Base-by-base conservation (phyloP, 805 yeast species). In the Sugiyamaella qingdaonensis region DNA sequence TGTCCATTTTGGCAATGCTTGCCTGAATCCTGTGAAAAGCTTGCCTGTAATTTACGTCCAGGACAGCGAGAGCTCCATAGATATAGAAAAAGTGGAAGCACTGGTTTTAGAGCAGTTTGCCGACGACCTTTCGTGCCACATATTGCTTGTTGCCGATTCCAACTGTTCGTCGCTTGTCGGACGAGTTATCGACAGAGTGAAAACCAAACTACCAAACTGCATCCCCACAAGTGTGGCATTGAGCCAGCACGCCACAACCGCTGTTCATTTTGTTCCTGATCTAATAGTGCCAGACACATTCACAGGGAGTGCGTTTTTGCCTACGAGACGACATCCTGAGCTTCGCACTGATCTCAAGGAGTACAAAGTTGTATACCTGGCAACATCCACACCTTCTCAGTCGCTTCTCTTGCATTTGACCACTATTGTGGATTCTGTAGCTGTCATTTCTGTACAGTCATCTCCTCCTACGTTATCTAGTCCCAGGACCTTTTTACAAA, bases 1-100 rank as follows among this genome's bases (percentile, higher is more conserved):
- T 29, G 82, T 91, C 1, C 99, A 94, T 69, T 88, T 91, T 68
- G 99, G 99, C 2, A 95, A 89, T 65, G 92, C 98, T 0, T 94
- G 99, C 68, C 69, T 94, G 64, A 90, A 86, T 60, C 86, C 90
- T 0, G 82, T 88, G 4, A 82, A 80, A 44, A 80, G 80, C 43
- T 65, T 88, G n/a, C 82, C 86, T 0, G 88, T 90, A 0, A 81
- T 84, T 0, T 92, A 88, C 64, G 85, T 88, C 0, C 82, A 91
- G 67, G 96, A 96, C 1, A 77, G 73, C 54, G 88, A 91, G 1
- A 67, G 67, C 5, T 43, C 16, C 9, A 57, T 87, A 21, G 79
- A 86, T 53, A 11, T 74, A 1, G 73, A 69, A 0, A 37, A 47
- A 0, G 60, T 82, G 0, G 61, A 74, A 0, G 61, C 59, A 0